Base-by-base conservation (phyloP, 1,284 basidiomycete genomes). In the Leccinum pachyderme region DNA sequence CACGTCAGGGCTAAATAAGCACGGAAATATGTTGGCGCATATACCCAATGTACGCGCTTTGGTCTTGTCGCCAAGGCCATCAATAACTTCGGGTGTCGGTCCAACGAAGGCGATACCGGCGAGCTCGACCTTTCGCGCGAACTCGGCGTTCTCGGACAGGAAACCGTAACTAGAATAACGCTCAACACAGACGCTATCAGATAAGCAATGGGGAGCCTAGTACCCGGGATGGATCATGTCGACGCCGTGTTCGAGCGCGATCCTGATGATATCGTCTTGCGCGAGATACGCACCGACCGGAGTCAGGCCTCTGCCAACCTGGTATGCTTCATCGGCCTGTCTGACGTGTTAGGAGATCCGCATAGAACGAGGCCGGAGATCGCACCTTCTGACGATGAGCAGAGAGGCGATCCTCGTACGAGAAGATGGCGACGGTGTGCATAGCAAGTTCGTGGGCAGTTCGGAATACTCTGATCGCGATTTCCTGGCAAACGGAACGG, bases 151-250 rank as follows among this genome's bases (percentile, higher is more conserved):
- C 77, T 99, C 97, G 47, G 95, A 92, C 29, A 99, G 80, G 85
- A 99, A 99, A 58, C 96, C 96, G 72, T 98, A 98, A 57, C 93
- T 95, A 56, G 13, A 32, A 41, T 27, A 4, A 13, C 37, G 62
- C 39, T 65, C 44, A 55, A 33, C 41, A 35, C 45, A 52, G 18
- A 24, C 12, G 22, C 13, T 41, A 39, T 25, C 43, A 31, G 39
- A 51, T 57, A 51, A 54, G 54, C 18, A 49, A n/a, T 44, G n/a
- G 8, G 48, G 44, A 39, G 53, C 0, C 0, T 11, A 39, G 5
- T 67, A 94, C 91, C 94, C 94, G 15, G 95, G 95, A 75, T 98
- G 97, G 71, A 99, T 99, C 96, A 99, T 98, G 72, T 99, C 95
- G 41, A 99, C 96, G 41, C 93, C 93, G 75, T 98, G 94, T 74